phyloP scores from a whole-genome alignment of 352 stramenopile genomes.

The Globisporangium paddicum region DNA sequence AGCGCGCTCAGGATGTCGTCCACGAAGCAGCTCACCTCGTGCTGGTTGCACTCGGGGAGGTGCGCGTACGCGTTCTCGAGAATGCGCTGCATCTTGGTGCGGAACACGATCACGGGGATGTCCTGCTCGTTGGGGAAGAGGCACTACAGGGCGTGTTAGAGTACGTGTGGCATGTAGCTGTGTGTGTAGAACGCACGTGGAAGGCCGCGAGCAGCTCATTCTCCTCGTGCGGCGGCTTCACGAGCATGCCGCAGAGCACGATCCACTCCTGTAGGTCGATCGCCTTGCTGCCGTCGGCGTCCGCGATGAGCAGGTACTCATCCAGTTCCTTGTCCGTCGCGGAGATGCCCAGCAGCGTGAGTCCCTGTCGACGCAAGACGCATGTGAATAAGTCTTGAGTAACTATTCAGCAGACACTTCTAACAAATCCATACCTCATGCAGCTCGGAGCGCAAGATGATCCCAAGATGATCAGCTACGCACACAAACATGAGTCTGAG shows the following conservation, averaged over 20 bases:
- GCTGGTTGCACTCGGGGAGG: slow-evolving; percentile 56
- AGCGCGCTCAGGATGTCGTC: slow-evolving; percentile 64
- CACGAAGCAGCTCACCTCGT: slow-evolving; percentile 68
- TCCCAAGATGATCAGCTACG: slow-evolving; percentile 47
- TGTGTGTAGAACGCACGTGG: slow-evolving; percentile 27
- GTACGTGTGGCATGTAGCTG: too few relatives aligned
- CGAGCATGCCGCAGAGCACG: slow-evolving; percentile 55
- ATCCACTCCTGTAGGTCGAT: slow-evolving; percentile 68
- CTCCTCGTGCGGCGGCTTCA: slow-evolving; percentile 49
- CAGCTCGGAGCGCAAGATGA: slow-evolving; percentile 62
- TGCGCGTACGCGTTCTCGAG: slow-evolving; percentile 61
- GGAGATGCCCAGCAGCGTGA: slow-evolving; percentile 52
- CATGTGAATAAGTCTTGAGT: too few relatives aligned
- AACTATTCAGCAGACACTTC: too few relatives aligned
- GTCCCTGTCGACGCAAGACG: slow-evolving; percentile 24
- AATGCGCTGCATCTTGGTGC: slow-evolving; percentile 66
- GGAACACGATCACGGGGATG: slow-evolving; percentile 54
- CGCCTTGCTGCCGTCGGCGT: slow-evolving; percentile 59
- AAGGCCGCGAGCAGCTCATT: slow-evolving; percentile 46
- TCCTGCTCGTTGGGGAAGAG: slow-evolving; percentile 61
- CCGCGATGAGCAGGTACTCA: slow-evolving; percentile 57
- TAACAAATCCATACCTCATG: slow-evolving; percentile 27
- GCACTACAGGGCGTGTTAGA: slow-evolving; percentile 21
- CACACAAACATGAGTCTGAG: not conserved
- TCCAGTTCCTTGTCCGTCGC: slow-evolving; percentile 62